These are phyloP conservation scores for Coleophoma eucalyptorum DNA, from an alignment of 2,329 filamentous ascomycete genomes.

Conservation along the genomic window DNA sequence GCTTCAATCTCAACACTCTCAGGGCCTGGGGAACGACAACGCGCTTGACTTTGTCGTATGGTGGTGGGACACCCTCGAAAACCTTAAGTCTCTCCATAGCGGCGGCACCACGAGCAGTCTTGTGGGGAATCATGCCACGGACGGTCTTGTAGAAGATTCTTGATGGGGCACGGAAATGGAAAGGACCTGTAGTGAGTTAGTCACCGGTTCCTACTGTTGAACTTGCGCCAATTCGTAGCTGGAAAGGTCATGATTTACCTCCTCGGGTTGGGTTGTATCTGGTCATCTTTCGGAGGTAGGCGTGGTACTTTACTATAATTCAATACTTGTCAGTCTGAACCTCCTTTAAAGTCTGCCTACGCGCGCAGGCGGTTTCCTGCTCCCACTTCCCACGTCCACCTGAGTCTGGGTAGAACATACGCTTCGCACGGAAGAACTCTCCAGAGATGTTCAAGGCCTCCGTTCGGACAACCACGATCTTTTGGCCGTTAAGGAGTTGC, in stretches of 20 bases:
- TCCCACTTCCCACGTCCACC: slow-evolving; percentile 5
- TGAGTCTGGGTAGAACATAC: slow-evolving; percentile 61
- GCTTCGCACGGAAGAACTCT: slow-evolving; percentile 99
- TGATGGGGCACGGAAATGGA: slow-evolving; percentile 99
- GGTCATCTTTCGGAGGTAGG: slow-evolving; percentile 99
- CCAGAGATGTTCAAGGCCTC: slow-evolving; percentile 99
- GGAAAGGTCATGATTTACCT: slow-evolving; percentile 55
- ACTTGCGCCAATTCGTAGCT: not conserved
- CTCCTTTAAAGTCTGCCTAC: slow-evolving; percentile 5
- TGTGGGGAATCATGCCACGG: slow-evolving; percentile 99
- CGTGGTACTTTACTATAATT: slow-evolving; percentile 96
- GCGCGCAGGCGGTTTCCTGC: slow-evolving; percentile 9
- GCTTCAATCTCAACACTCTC: slow-evolving; percentile 93
- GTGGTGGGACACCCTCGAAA: slow-evolving; percentile 98
- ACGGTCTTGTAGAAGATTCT: slow-evolving; percentile 99
- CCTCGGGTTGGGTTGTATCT: slow-evolving; percentile 99
- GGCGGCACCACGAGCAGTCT: slow-evolving; percentile 95
- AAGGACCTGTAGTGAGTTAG: slow-evolving; percentile 67
- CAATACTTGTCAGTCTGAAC: slow-evolving; percentile 40
- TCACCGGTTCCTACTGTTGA: slow-evolving; percentile 4
- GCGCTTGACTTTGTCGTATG: slow-evolving; percentile 99
- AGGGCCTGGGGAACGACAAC: slow-evolving; percentile 98
- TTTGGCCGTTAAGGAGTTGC: slow-evolving; percentile 98
- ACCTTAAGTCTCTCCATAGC: slow-evolving; percentile 99
- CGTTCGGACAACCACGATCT: slow-evolving; percentile 98